These are phyloP conservation scores for Trichophyton simii DNA, from an alignment of 2,329 filamentous ascomycete species.

Conservation along the genomic window DNA sequence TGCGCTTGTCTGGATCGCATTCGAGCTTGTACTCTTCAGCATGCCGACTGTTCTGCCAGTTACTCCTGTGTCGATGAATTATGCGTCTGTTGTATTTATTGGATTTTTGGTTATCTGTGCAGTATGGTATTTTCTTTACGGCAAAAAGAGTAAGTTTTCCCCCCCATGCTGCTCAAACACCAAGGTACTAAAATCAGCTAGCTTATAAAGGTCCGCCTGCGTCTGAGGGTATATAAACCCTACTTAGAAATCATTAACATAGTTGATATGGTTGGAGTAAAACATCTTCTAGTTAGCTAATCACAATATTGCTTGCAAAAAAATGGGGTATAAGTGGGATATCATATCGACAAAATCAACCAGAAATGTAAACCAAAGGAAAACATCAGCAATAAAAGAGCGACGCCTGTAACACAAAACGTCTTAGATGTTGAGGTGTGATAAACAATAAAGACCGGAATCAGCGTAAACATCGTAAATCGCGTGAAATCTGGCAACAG, in stretches of 20 bases:
- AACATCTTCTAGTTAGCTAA: neutral
- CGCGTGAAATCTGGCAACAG: neutral
- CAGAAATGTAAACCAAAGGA: neutral
- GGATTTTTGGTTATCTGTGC: conserved; percentile 41
- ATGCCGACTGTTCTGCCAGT: conserved; percentile 43
- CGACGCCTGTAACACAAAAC: neutral
- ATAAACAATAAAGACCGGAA: neutral
- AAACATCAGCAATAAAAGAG: neutral
- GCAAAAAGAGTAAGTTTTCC: too few relatives aligned
- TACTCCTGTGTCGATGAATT: conserved; percentile 23
- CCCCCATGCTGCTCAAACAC: conserved; percentile 4
- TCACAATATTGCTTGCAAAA: neutral
- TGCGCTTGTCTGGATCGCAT: conserved; percentile 40
- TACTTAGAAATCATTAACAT: neutral
- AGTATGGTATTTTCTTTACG: conserved; percentile 33
- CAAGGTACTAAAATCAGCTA: neutral
- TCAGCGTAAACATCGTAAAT: neutral
- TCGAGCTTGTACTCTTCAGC: conserved; percentile 43
- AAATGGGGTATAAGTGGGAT: neutral
- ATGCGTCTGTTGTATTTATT: conserved; percentile 35
- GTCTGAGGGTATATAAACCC: conserved; percentile 9
- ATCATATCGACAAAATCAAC: neutral
- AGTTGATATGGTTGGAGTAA: too few relatives aligned
- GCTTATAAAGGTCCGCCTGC: conserved; percentile 10
- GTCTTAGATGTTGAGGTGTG: neutral